Conservation (phyloP, 139 green algal species). For the Chlorella sp. region DNA sequence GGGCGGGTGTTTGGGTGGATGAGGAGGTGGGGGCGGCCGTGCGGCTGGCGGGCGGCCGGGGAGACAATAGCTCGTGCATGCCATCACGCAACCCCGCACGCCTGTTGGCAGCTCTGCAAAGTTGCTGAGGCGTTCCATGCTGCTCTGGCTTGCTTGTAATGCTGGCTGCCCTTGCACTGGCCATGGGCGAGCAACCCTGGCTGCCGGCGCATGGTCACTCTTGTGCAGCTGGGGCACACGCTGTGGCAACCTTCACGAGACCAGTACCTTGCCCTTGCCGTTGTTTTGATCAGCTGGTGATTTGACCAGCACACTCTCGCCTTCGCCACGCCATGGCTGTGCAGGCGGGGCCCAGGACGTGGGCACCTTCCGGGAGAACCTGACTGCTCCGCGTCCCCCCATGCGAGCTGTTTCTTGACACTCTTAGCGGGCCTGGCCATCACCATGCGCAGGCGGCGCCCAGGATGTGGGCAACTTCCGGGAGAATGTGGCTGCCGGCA, state of each 20-base stretch:
- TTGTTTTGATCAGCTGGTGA: neutral
- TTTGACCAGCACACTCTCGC: neutral
- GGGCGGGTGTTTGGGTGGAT: neutral
- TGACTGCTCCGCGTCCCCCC: too few species aligned
- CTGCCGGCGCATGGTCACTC: too few species aligned
- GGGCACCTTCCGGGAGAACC: constrained; percentile 27
- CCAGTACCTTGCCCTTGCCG: too few species aligned
- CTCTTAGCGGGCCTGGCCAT: too few species aligned
- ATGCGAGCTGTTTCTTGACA: too few species aligned
- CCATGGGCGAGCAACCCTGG: neutral
- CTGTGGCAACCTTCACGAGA: too few species aligned
- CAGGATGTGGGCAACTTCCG: constrained; percentile 38
- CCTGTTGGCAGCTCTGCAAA: neutral
- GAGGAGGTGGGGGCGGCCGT: neutral
- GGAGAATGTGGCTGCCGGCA: neutral
- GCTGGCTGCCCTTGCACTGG: too few species aligned
- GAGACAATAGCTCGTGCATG: neutral
- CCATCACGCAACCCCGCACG: neutral
- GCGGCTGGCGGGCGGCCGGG: neutral
- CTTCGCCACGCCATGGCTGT: neutral
- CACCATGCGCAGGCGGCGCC: constrained; percentile 8
- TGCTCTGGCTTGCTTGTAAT: too few species aligned
- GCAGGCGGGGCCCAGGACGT: constrained; percentile 19
- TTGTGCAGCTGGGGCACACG: too few species aligned
- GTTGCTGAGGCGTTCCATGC: too few species aligned